phyloP scores from a whole-genome alignment of 2,329 filamentous ascomycete species.

The Botrytis elliptica region DNA sequence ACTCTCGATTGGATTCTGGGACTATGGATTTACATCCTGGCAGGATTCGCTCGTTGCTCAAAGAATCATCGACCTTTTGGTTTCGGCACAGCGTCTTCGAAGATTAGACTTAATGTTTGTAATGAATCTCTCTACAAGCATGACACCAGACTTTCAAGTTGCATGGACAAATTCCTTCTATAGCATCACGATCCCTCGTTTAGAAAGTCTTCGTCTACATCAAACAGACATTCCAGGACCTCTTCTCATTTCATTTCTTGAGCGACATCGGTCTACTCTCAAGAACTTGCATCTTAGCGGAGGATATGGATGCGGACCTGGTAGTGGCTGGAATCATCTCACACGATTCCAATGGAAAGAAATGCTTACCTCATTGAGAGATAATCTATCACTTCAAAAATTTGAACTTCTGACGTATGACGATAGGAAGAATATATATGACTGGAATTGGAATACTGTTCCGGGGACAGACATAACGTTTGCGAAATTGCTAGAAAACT shows the following conservation, averaged over 20 bases:
- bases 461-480: not conserved
- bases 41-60: conserved; percentile 13
- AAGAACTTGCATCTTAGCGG: conserved; percentile 15
- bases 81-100: not conserved
- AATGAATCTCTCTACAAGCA: conserved; percentile 17
- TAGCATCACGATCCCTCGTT: conserved; percentile 6
- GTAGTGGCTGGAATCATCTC: conserved; percentile 15
- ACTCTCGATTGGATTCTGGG: conserved; percentile 20
- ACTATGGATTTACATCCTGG: conserved; percentile 18
- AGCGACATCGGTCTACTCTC: not conserved
- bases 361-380: not conserved
- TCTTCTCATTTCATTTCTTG: conserved; percentile 12
- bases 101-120: conserved; percentile 20
- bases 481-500: conserved; percentile 17
- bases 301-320: conserved; percentile 9
- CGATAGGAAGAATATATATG: conserved; percentile 17
- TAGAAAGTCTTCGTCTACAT: conserved; percentile 18
- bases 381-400: not conserved
- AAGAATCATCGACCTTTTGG: conserved; percentile 2
- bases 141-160: conserved; percentile 16
- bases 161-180: conserved; percentile 14
- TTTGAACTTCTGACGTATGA: conserved; percentile 21
- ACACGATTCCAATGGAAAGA: conserved; percentile 16
- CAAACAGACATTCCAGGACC: conserved; percentile 14
- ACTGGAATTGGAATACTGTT: conserved; percentile 13